Conservation (phyloP, 2,329 filamentous ascomycete species). For the Colletotrichum ledebouriae region DNA sequence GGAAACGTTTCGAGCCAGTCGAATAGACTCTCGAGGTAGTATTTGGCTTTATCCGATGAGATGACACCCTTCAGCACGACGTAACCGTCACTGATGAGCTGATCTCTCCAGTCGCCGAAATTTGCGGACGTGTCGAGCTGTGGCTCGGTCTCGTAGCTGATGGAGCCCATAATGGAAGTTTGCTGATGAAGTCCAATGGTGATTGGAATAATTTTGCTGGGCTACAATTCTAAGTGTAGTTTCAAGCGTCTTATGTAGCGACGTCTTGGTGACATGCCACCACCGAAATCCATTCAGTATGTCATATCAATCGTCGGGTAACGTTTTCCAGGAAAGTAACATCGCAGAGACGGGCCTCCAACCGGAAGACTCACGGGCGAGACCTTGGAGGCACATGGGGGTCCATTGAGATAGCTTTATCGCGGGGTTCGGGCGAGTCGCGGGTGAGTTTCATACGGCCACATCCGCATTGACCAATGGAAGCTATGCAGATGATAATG, state of each 20-base stretch:
- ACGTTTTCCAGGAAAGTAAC: not conserved
- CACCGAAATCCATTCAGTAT: not conserved
- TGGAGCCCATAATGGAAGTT: constrained; percentile 2
- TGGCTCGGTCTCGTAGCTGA: constrained; percentile 8
- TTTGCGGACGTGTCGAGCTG: constrained; percentile 2
- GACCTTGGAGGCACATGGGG: not conserved
- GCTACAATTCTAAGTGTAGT: not conserved
- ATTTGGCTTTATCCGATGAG: not conserved
- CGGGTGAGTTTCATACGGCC: constrained; percentile 3
- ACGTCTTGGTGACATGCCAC: not conserved
- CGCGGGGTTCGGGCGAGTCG: constrained; percentile 6
- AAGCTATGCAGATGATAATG: constrained; percentile 9
- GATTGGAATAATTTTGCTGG: not conserved
- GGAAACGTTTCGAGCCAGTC: constrained; percentile 11
- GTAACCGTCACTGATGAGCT: constrained; percentile 4
- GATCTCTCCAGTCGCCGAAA: constrained; percentile 5
- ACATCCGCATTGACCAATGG: not conserved
- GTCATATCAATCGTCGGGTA: constrained; percentile 2
- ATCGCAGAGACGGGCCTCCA: not conserved
- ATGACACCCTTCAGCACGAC: constrained; percentile 7
- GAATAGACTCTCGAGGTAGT: constrained; percentile 12
- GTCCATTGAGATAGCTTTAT: not conserved
- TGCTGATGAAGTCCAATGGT: not conserved
- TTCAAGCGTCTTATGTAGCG: not conserved
- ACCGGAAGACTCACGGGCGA: constrained; percentile 7